Evolutionary conservation across 2,329 filamentous ascomycete genomes (phyloP), one percentile per base, ranked within the genome.

Genomic region (Paracorniculantispora psalliotae): DNA sequence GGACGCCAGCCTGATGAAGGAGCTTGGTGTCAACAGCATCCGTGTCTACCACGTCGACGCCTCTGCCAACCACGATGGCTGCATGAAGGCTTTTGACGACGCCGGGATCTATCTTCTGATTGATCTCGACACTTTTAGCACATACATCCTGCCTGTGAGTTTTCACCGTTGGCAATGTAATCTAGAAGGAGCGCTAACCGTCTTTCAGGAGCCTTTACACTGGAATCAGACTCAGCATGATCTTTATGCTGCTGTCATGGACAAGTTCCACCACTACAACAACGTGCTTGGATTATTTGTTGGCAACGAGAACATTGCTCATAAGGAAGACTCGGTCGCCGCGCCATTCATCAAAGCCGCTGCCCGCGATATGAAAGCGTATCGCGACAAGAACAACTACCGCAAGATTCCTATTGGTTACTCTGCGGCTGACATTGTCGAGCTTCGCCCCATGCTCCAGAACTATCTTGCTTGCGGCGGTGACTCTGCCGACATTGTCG

Each of bases 31-130:
- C 70, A 96, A 96, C 71, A 81, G 88, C 30, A 91, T 96, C 67
- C 90, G 92, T 59, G 89, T 94, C 60, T 96, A 96, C 73, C 91
- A 96, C 69, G 90, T 96, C 62, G 87, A 96, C 67, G 77, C 89
- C 2, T 71, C 74, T 2, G 84, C 76, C 33, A 78, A 93, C 70
- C 92, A 96, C 72, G 79, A 83, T 60, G 87, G 81, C 21, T 96
- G 91, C 76, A 96, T 96, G 90, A 79, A 79, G 57, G 87, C 86
- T 1, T 90, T 96, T 70, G 85, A 84, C 13, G 84, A 91, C 66
- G 88, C 85, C 44, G 90, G 90, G 59, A 93, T 96, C 71, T 96
- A 96, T 71, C 74, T 91, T 57, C 87, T 93, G 70, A 81, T 96
- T 52, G 92, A 96, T 72, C 80, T 96, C 61, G 92, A 92, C 67